Evolutionary conservation across 805 yeast species (phyloP).

Genomic region (Metschnikowia baotianmanensis): DNA sequence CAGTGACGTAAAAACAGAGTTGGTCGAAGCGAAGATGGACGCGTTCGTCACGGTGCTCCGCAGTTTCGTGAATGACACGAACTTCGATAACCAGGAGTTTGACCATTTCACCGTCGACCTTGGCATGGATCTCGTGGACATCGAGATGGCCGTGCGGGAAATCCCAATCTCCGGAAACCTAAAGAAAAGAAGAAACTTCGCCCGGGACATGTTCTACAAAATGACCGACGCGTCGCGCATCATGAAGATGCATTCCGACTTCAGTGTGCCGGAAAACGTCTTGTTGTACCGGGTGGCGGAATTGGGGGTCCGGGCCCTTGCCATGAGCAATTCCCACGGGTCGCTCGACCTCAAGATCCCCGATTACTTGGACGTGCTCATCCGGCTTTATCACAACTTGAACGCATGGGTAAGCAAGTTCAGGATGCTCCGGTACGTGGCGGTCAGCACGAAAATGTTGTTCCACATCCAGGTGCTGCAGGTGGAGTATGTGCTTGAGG

Average conservation of each 20-base stretch:
- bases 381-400: not conserved
- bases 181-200: not conserved
- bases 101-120: not conserved
- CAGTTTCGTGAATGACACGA: not conserved
- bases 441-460: not conserved
- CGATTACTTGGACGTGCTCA: conserved; percentile 1
- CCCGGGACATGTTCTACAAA: not conserved
- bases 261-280: not conserved
- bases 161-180: not conserved
- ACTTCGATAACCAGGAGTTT: conserved; percentile 1
- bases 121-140: not conserved
- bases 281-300: conserved; percentile 2
- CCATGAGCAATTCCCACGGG: conserved; percentile 2
- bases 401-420: conserved; percentile 1
- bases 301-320: conserved; percentile 1
- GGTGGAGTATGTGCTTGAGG: not conserved
- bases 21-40: not conserved
- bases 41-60: not conserved
- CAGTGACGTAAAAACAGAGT: not conserved
- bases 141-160: not conserved
- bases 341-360: conserved; percentile 1
- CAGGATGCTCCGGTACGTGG: not conserved
- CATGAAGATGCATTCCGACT: not conserved
- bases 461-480: conserved; percentile 1
- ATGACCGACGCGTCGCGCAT: not conserved